phyloP scores from a whole-genome alignment of 345 rosid genomes.

The Jatropha curcas region DNA sequence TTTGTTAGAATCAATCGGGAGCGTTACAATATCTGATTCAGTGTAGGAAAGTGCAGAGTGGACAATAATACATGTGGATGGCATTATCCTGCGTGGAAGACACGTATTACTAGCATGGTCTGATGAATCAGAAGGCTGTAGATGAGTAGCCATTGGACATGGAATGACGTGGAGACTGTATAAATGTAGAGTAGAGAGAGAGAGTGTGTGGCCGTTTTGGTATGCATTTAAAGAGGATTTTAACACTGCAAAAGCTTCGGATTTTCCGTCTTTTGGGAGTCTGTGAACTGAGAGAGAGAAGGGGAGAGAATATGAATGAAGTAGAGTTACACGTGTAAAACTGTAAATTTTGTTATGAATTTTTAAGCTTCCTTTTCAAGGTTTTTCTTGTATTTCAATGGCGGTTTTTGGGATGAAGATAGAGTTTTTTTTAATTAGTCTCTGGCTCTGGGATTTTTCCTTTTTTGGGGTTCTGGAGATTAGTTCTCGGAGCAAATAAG shows the following conservation, averaged over 20 bases:
- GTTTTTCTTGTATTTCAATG: neutral
- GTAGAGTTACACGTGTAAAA: neutral
- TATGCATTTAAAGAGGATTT: constrained; percentile 34
- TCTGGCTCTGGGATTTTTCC: too few relatives aligned
- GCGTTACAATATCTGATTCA: constrained; percentile 7
- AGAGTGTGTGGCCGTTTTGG: constrained; percentile 30
- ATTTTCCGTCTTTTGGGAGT: constrained; percentile 47
- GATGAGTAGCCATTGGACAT: constrained; percentile 8
- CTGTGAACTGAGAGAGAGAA: constrained; percentile 23
- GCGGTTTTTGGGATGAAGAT: neutral
- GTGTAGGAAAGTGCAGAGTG: neutral
- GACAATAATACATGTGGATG: neutral
- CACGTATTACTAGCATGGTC: constrained; percentile 21
- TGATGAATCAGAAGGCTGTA: constrained; percentile 32
- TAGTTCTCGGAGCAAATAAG: too few relatives aligned
- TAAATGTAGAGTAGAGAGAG: neutral
- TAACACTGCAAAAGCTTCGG: constrained; percentile 41
- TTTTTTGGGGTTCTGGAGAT: neutral
- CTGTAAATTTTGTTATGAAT: neutral
- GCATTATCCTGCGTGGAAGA: constrained; percentile 27
- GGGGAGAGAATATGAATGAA: constrained; percentile 15
- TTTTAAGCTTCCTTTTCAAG: neutral
- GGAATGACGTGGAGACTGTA: constrained; percentile 11
- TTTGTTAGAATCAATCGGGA: neutral
- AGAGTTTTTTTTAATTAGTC: neutral